These are phyloP conservation scores for Sistotremastrum suecicum DNA, from an alignment of 768 basidiomycete genomes.

Conservation along the genomic window DNA sequence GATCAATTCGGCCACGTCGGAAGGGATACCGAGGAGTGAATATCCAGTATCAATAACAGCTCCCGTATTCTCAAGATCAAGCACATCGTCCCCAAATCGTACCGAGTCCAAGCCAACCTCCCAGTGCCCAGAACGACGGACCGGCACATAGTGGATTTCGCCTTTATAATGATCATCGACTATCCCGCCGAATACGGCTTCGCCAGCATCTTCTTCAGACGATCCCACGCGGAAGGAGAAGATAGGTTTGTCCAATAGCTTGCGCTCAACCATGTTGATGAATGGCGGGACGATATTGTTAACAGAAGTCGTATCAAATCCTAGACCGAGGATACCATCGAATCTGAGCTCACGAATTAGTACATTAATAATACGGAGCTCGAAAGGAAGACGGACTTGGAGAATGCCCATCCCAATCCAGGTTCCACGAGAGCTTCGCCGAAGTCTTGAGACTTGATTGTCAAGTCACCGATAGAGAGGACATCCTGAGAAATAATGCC, in stretches of 20 bases:
- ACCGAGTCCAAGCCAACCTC: slow-evolving; percentile 90
- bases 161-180: slow-evolving; percentile 68
- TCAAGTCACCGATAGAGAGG: slow-evolving; percentile 71
- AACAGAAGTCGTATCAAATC: slow-evolving; percentile 89
- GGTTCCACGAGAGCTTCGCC: slow-evolving; percentile 95
- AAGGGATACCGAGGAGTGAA: slow-evolving; percentile 84
- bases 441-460: slow-evolving; percentile 66
- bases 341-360: slow-evolving; percentile 37
- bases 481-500: slow-evolving; percentile 84
- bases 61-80: slow-evolving; percentile 89
- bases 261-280: slow-evolving; percentile 80
- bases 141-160: slow-evolving; percentile 71
- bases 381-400: slow-evolving; percentile 46
- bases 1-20: slow-evolving; percentile 94
- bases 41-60: slow-evolving; percentile 93
- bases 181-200: slow-evolving; percentile 84
- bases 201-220: slow-evolving; percentile 80
- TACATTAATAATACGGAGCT: background rate
- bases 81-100: slow-evolving; percentile 68
- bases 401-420: slow-evolving; percentile 93
- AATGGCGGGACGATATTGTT: slow-evolving; percentile 89
- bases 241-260: slow-evolving; percentile 68
- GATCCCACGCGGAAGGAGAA: slow-evolving; percentile 91
- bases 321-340: slow-evolving; percentile 91
- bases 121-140: slow-evolving; percentile 95